Evolutionary conservation across 805 yeast genomes (phyloP).

Genomic region (Teunomyces kruisii): DNA sequence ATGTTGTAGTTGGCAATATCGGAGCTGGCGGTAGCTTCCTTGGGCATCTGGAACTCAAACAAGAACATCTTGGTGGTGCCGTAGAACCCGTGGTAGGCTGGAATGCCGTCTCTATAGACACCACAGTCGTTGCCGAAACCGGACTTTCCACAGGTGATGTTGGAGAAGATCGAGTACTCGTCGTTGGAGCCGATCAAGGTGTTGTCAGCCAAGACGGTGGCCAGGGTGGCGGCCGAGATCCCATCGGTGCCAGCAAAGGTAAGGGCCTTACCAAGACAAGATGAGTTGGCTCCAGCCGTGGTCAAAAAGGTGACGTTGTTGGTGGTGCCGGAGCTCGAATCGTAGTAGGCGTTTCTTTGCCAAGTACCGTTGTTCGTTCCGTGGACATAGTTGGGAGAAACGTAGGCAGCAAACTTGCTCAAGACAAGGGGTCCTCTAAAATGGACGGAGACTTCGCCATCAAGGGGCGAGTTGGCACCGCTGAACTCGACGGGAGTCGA

Average conservation of each 20-base stretch:
- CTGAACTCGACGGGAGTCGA: conserved; percentile 40
- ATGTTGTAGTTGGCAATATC: conserved; percentile 48
- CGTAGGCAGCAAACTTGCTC: conserved; percentile 60
- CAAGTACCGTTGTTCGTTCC: conserved; percentile 46
- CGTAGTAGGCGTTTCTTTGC: conserved; percentile 61
- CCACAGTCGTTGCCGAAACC: conserved; percentile 65
- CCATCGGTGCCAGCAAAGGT: conserved; percentile 65
- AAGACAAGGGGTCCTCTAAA: conserved; percentile 73
- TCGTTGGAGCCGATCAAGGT: conserved; percentile 54
- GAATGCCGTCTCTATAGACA: conserved; percentile 70
- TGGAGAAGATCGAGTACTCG: conserved; percentile 62
- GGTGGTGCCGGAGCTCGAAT: conserved; percentile 46
- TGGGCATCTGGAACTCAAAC: conserved; percentile 69
- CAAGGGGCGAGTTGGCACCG: conserved; percentile 65
- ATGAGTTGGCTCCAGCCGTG: conserved; percentile 56
- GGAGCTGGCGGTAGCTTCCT: conserved; percentile 39
- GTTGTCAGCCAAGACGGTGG: conserved; percentile 51
- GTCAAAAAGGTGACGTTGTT: conserved; percentile 69
- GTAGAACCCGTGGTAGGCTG: conserved; percentile 70
- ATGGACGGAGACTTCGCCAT: conserved; percentile 72
- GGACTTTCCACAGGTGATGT: conserved; percentile 54
- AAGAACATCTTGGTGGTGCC: conserved; percentile 71
- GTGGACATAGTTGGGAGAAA: conserved; percentile 39
- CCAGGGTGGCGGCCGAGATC: conserved; percentile 37
- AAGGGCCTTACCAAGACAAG: conserved; percentile 69